These are phyloP conservation scores for Dichomitus squalens DNA, from an alignment of 1,284 basidiomycete genomes.

Conservation along the genomic window DNA sequence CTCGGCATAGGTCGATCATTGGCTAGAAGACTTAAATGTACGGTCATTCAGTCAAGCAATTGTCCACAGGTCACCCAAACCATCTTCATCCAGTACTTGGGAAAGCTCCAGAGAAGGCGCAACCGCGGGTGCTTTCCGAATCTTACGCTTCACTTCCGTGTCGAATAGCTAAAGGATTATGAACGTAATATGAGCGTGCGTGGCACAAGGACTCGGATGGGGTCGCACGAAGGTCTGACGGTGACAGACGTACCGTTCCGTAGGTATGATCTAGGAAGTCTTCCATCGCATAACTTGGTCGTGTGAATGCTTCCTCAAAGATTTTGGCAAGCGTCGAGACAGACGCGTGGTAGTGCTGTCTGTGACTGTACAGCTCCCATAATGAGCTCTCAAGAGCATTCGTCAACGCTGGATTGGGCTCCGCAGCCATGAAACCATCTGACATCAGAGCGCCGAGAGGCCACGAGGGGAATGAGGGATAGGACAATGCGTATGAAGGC, in stretches of 20 bases:
- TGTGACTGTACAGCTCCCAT: slow-evolving; percentile 89
- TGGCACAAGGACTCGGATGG: neutral
- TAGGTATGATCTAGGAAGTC: slow-evolving; percentile 98
- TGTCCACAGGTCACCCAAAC: slow-evolving; percentile 18
- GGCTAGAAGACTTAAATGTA: no score
- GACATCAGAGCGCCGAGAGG: neutral
- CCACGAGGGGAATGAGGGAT: no score
- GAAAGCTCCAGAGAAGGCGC: slow-evolving; percentile 9
- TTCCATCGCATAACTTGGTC: slow-evolving; percentile 88
- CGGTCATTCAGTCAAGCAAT: slow-evolving; percentile 2
- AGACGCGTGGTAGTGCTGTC: slow-evolving; percentile 83
- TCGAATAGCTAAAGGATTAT: slow-evolving; percentile 74
- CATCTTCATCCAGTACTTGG: slow-evolving; percentile 10
- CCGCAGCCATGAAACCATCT: slow-evolving; percentile 78
- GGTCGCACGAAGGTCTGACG: neutral
- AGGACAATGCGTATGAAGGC: neutral
- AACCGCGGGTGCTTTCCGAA: slow-evolving; percentile 78
- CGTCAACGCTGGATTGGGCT: slow-evolving; percentile 78
- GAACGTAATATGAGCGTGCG: neutral
- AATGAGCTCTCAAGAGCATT: slow-evolving; percentile 85
- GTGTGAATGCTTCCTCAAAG: slow-evolving; percentile 92
- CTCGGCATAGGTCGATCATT: no score
- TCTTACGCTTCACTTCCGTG: slow-evolving; percentile 79
- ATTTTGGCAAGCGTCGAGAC: slow-evolving; percentile 87
- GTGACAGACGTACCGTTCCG: slow-evolving; percentile 65